Evolutionary conservation across 2,329 filamentous ascomycete species (phyloP).

Genomic region (Podosphaera aphanis): DNA sequence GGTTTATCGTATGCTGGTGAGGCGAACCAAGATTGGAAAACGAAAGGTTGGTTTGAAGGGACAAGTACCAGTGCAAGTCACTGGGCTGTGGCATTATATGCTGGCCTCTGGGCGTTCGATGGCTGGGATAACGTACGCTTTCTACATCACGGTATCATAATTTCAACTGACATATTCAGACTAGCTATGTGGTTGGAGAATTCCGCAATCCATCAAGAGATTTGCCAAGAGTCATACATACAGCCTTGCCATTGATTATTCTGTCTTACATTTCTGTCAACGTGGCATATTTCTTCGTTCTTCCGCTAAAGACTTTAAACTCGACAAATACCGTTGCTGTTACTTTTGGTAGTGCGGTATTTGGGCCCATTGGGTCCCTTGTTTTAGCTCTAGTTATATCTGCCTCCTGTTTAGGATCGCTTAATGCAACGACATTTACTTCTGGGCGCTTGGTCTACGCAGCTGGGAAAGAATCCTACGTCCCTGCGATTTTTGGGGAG

Average conservation of each 20-base stretch:
- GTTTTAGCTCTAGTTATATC: conserved; percentile 74
- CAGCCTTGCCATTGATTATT: conserved; percentile 86
- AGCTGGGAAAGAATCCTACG: conserved; percentile 83
- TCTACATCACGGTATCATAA: not conserved
- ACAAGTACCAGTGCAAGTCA: conserved; percentile 59
- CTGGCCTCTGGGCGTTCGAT: conserved; percentile 91
- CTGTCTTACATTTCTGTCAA: conserved; percentile 77
- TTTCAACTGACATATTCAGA: conserved; percentile 27
- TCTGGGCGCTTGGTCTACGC: conserved; percentile 79
- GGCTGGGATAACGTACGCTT: conserved; percentile 85
- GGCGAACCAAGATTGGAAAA: conserved; percentile 70
- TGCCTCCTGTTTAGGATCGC: conserved; percentile 76
- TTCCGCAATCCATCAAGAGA: conserved; percentile 81
- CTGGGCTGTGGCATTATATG: conserved; percentile 88
- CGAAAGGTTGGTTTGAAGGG: conserved; percentile 65
- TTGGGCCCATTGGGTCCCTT: conserved; percentile 61
- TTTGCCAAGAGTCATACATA: conserved; percentile 84
- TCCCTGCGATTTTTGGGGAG: conserved; percentile 61
- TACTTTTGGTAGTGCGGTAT: conserved; percentile 73
- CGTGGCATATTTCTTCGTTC: conserved; percentile 78
- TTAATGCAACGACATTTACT: conserved; percentile 89
- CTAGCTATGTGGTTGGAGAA: conserved; percentile 93
- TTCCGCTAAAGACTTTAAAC: conserved; percentile 60
- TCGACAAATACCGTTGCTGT: conserved; percentile 88
- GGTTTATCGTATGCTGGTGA: conserved; percentile 56